Evolutionary conservation across 2,329 filamentous ascomycete genomes (phyloP).

Genomic region (Fusarium graminum): DNA sequence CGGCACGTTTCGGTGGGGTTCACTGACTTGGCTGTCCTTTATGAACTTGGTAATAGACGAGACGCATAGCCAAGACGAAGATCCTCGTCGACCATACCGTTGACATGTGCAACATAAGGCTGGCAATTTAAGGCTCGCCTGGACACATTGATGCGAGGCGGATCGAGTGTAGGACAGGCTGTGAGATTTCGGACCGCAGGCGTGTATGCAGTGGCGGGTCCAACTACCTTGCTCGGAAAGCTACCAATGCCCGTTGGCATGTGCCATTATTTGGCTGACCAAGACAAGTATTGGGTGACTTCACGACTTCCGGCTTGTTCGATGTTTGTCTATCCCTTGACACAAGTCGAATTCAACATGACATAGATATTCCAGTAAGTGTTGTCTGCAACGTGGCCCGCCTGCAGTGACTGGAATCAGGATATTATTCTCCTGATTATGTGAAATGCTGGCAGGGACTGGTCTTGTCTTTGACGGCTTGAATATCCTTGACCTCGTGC

Average conservation of each 20-base stretch:
- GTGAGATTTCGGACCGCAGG: slow-evolving; percentile 1
- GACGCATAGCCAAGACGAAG: not conserved
- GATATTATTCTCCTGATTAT: slow-evolving; percentile 6
- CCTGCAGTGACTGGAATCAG: not conserved
- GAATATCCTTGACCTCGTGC: slow-evolving; percentile 30
- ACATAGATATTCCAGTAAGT: slow-evolving; percentile 3
- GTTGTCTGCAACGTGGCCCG: not conserved
- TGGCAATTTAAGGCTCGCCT: not conserved
- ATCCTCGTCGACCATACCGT: not conserved
- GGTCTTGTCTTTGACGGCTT: slow-evolving; percentile 18
- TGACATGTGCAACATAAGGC: slow-evolving; percentile 2
- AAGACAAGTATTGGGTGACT: slow-evolving; percentile 11
- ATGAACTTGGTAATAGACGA: not conserved
- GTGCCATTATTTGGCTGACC: slow-evolving; percentile 34
- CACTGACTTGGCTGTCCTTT: slow-evolving; percentile 3
- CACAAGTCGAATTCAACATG: slow-evolving; percentile 2
- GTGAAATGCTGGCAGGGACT: not conserved
- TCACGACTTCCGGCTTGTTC: slow-evolving; percentile 7
- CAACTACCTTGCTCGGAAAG: slow-evolving; percentile 21
- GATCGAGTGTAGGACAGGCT: slow-evolving; percentile 4
- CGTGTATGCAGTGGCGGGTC: slow-evolving; percentile 33
- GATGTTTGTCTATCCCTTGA: not conserved
- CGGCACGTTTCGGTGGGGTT: slow-evolving; percentile 12
- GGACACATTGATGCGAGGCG: not conserved
- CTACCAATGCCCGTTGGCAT: slow-evolving; percentile 29